Evolutionary conservation across 106 monocot species (phyloP).

Genomic region (Amphibolis antarctica): DNA sequence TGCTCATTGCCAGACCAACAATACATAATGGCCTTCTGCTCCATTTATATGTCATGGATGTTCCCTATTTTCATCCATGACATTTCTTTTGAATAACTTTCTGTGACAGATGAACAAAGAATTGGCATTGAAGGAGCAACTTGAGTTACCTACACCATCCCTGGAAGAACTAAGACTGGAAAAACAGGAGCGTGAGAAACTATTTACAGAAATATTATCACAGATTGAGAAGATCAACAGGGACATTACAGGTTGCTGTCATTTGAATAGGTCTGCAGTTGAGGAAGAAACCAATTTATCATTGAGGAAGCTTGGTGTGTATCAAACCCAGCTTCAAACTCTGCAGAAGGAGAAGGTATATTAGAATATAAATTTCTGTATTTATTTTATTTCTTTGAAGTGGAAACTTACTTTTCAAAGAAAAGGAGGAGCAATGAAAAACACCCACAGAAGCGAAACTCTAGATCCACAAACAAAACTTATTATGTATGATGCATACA

Average conservation of each 20-base stretch:
- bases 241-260: conserved; percentile 38
- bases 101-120: not conserved
- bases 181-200: conserved; percentile 57
- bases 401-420: too few species aligned
- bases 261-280: conserved; percentile 12
- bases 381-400: not conserved
- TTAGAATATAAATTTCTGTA: not conserved
- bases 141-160: conserved; percentile 37
- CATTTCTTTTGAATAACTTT: not conserved
- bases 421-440: too few species aligned
- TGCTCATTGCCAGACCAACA: too few species aligned
- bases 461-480: too few species aligned
- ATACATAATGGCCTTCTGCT: too few species aligned
- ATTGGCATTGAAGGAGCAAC: conserved; percentile 53
- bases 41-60: too few species aligned
- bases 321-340: conserved; percentile 43
- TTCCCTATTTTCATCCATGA: too few species aligned
- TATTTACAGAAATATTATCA: conserved; percentile 42
- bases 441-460: too few species aligned
- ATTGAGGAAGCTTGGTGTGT: conserved; percentile 52
- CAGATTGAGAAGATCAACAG: conserved; percentile 60
- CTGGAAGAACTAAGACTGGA: conserved; percentile 47
- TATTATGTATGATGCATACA: too few species aligned
- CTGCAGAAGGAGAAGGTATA: conserved; percentile 87
- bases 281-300: conserved; percentile 72